Base-by-base conservation (phyloP, 1,139 yeast species). In the Taphrina deformans region DNA sequence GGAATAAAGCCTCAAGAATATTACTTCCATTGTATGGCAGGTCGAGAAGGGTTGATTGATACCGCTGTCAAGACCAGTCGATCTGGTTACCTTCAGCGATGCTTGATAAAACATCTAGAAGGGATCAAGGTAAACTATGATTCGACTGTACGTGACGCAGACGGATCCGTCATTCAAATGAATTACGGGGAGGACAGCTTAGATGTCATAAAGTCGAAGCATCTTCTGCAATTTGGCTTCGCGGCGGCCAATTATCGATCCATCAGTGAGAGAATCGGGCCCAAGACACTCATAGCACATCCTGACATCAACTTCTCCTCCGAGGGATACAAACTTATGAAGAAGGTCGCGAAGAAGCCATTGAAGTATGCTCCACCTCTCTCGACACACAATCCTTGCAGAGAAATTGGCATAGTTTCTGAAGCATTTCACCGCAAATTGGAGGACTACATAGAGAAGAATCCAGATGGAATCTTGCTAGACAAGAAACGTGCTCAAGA, bases 11-110 rank as follows among this genome's bases (percentile, higher is more conserved):
- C 99, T n/a, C 99, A 95, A 79, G 99, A 95, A 77, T 95, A 95
- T 78, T 95, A 92, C 75, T 95, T 95, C 93, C 99, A 95, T 80
- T 93, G 99, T 82, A 95, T 95, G 99, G 99, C 99, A 67, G 99
- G 99, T 77, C 88, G 99, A 82, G 99, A 95, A 83, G 99, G 99
- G 79, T 84, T 95, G 75, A 95, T 95, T 79, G 99, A 95, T 82
- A 95, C 99, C 67, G 99, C 99, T 65, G 99, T 95, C 71, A 95
- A 95, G 79, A 95, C 99, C 9, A 90, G 98, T 27, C 88, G 97
- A 80, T 92, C 99, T 65, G 99, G 99, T 75, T 95, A 95, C 79
- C 83, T 95, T 77, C 99, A 95, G 80, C 88, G 99, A 80, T 95
- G 99, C 84, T 83, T 95, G 79, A 93, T 97, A 69, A 95, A 95